A percentile compares a stretch with the other conserved stretches of the same genome.
Evolutionary conservation across 805 yeast genomes (phyloP).

Genomic region (Wickerhamiella musiphila): DNA sequence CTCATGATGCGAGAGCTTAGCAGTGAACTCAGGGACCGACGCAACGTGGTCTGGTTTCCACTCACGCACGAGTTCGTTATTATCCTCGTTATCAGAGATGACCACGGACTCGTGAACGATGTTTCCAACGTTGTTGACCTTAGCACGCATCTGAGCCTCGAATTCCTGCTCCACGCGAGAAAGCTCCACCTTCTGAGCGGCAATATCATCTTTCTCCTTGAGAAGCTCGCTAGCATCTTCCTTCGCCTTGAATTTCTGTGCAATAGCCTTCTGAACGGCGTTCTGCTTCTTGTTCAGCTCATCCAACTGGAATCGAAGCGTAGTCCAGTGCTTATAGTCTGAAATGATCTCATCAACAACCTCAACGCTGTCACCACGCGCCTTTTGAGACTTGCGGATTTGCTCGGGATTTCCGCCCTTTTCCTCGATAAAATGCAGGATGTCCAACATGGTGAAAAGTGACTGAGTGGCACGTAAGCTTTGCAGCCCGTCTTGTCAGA

Average conservation of each 20-base stretch:
- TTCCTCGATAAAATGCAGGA: conserved; percentile 79
- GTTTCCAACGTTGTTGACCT: conserved; percentile 86
- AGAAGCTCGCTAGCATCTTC: conserved; percentile 82
- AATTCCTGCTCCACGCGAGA: conserved; percentile 58
- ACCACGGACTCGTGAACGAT: conserved; percentile 86
- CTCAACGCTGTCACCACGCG: conserved; percentile 90
- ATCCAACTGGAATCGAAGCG: conserved; percentile 75
- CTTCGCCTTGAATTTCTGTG: conserved; percentile 79
- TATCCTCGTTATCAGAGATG: conserved; percentile 71
- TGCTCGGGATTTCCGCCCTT: conserved; percentile 92
- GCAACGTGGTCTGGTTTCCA: conserved; percentile 71
- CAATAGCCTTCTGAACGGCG: conserved; percentile 84
- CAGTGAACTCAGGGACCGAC: conserved; percentile 52
- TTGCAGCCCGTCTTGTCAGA: no score
- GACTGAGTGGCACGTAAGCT: no score
- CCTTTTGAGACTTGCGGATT: conserved; percentile 75
- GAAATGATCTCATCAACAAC: conserved; percentile 86
- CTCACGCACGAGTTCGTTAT: conserved; percentile 70
- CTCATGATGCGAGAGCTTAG: conserved; percentile 89
- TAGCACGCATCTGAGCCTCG: conserved; percentile 53
- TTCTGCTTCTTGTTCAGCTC: conserved; percentile 77
- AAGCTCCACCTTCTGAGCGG: conserved; percentile 49
- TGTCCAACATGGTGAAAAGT: conserved; percentile 75
- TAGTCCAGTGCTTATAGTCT: conserved; percentile 87
- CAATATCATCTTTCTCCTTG: conserved; percentile 61